phyloP scores from a whole-genome alignment of 148 eudicot genomes.

The Persicaria maculosa region DNA sequence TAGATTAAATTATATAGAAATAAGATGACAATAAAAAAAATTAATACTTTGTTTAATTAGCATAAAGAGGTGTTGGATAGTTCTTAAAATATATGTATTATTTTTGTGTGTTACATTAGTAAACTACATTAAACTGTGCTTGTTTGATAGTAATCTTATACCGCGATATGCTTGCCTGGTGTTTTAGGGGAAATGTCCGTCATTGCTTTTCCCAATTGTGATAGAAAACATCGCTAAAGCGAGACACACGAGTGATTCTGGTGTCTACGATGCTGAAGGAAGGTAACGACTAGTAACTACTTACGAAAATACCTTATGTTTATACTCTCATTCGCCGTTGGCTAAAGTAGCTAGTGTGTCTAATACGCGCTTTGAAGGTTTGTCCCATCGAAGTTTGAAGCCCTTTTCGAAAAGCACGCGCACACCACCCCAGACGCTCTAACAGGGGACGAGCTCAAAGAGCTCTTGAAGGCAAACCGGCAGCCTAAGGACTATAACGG shows the following conservation, averaged over 20 bases:
- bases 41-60: too few species aligned
- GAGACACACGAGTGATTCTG: constrained; percentile 85
- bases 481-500: constrained; percentile 49
- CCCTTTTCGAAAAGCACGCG: constrained; percentile 58
- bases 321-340: too few species aligned
- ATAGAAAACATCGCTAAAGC: constrained; percentile 60
- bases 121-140: too few species aligned
- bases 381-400: constrained; percentile 61
- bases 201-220: constrained; percentile 62
- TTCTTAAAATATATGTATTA: too few species aligned
- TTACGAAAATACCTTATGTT: too few species aligned
- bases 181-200: constrained; percentile 55
- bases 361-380: constrained; percentile 27
- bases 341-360: too few species aligned
- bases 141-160: not conserved
- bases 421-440: constrained; percentile 33
- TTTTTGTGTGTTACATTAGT: too few species aligned
- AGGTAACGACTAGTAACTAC: not conserved
- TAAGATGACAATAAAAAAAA: too few species aligned
- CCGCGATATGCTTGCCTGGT: not conserved
- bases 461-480: constrained; percentile 50
- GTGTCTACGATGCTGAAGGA: constrained; percentile 42
- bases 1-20: too few species aligned
- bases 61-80: too few species aligned
- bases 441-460: constrained; percentile 42